A percentile compares a stretch with the other conserved stretches of the same genome.
Conservation (phyloP, 345 rosid species). For the Toxicodendron radicans region DNA sequence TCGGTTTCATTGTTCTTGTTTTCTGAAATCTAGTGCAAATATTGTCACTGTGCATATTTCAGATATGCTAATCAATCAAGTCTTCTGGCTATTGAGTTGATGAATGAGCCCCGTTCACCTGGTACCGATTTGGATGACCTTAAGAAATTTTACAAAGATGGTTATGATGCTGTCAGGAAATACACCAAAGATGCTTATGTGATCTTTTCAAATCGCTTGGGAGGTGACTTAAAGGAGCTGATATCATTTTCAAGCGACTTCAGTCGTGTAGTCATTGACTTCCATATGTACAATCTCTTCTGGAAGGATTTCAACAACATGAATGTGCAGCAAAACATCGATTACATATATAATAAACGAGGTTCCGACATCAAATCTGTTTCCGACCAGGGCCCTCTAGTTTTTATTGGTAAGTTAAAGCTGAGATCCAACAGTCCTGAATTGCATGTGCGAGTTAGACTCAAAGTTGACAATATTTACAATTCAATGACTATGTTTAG, state of each 20-base stretch:
- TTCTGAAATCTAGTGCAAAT: background rate
- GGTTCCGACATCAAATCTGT: constrained; percentile 15
- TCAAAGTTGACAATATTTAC: background rate
- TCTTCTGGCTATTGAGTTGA: constrained; percentile 37
- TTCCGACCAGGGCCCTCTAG: constrained; percentile 28
- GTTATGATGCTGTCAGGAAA: constrained; percentile 40
- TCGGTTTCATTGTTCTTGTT: background rate
- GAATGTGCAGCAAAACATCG: constrained; percentile 30
- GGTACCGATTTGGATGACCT: constrained; percentile 26
- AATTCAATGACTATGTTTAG: too few relatives aligned
- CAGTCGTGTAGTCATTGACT: constrained; percentile 34
- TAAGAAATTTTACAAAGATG: constrained; percentile 29
- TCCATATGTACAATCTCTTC: constrained; percentile 41
- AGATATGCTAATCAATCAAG: constrained; percentile 21
- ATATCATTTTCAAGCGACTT: constrained; percentile 27
- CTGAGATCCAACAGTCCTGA: background rate
- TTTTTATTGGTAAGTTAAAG: constrained; percentile 30
- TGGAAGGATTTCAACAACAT: background rate
- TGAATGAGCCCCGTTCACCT: constrained; percentile 43
- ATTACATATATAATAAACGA: constrained; percentile 23
- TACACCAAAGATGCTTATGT: constrained; percentile 31
- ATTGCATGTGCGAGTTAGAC: background rate
- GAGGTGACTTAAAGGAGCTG: constrained; percentile 30
- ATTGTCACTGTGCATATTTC: background rate
- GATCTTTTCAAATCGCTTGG: constrained; percentile 36